phyloP scores from a whole-genome alignment of 108 stramenopile genomes.

The Nannochloropsis gaditana region DNA sequence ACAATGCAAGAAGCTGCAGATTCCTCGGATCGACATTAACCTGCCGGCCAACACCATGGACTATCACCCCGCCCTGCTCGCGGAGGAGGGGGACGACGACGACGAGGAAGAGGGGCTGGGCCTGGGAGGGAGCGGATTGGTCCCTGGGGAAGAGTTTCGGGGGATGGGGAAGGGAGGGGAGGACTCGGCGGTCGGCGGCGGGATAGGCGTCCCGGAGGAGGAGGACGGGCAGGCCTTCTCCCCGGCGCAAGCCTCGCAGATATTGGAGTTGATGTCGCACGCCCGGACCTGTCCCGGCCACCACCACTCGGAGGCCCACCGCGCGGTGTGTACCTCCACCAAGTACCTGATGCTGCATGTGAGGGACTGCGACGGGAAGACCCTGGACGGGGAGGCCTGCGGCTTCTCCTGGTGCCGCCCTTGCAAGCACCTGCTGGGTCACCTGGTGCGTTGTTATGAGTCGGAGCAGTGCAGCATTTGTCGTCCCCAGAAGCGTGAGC shows the following conservation, averaged over 20 bases:
- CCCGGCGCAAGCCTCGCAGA: constrained; percentile 60
- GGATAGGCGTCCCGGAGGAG: background rate
- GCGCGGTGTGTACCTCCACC: constrained; percentile 66
- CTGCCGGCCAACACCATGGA: constrained; percentile 72
- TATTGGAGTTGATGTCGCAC: constrained; percentile 66
- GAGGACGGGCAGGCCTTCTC: constrained; percentile 52
- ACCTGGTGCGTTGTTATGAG: constrained; percentile 66
- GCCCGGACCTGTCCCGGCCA: constrained; percentile 47
- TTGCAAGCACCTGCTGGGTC: constrained; percentile 73
- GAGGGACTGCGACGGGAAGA: constrained; percentile 74
- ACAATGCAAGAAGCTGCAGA: constrained; percentile 39
- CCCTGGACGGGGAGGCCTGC: constrained; percentile 57
- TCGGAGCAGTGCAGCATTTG: constrained; percentile 29
- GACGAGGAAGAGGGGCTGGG: constrained; percentile 29
- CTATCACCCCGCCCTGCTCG: constrained; percentile 77
- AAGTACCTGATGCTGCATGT: constrained; percentile 86
- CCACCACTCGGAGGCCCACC: constrained; percentile 64
- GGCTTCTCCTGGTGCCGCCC: constrained; percentile 88
- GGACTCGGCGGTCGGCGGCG: background rate
- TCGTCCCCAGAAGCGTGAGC: background rate
- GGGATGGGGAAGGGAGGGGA: background rate
- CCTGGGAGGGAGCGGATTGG: background rate
- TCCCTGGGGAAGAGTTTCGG: background rate
- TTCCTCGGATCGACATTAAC: constrained; percentile 75
- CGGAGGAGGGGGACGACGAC: constrained; percentile 57